A percentile compares a stretch with the other conserved stretches of the same genome.
Conservation (phyloP, 2,329 filamentous ascomycete species). For the Aspergillus novoparasiticus region DNA sequence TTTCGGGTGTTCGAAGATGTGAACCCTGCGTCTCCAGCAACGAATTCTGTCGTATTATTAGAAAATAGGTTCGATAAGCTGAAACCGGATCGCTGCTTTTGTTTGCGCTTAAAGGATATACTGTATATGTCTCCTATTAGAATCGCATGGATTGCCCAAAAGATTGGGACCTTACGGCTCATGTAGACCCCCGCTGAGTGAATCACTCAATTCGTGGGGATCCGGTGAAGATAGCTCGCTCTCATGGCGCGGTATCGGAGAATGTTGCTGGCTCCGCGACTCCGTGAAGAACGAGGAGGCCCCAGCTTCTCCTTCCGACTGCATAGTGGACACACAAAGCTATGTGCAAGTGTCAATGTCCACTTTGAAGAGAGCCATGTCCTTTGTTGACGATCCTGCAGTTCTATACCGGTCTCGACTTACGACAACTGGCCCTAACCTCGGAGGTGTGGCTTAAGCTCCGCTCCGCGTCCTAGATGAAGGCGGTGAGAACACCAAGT, state of each 20-base stretch:
- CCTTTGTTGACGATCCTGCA: constrained; percentile 14
- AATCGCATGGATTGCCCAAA: not conserved
- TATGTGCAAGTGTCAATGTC: constrained; percentile 24
- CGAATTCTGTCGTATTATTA: constrained; percentile 29
- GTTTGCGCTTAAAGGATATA: constrained; percentile 48
- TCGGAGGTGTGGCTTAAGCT: constrained; percentile 33
- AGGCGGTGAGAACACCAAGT: constrained; percentile 29
- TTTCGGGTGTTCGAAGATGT: constrained; percentile 29
- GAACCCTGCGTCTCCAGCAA: constrained; percentile 20
- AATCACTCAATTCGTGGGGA: constrained; percentile 20
- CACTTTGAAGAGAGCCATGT: constrained; percentile 20
- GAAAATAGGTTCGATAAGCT: constrained; percentile 44
- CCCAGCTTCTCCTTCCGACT: constrained; percentile 20
- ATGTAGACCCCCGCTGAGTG: constrained; percentile 33
- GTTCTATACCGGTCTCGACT: constrained; percentile 10
- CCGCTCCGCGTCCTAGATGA: constrained; percentile 14
- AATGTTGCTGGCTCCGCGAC: constrained; percentile 14
- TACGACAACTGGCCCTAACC: constrained; percentile 14
- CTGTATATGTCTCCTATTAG: constrained; percentile 24
- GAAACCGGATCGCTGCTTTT: constrained; percentile 42
- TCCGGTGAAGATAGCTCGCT: constrained; percentile 18
- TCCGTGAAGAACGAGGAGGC: constrained; percentile 19
- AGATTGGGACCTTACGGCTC: constrained; percentile 35
- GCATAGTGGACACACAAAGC: constrained; percentile 32
- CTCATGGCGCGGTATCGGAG: constrained; percentile 23